A percentile compares a stretch with the other conserved stretches of the same genome.
Conservation (phyloP, 2,329 filamentous ascomycete genomes). For the Paecilomyces dactylethromorphus region DNA sequence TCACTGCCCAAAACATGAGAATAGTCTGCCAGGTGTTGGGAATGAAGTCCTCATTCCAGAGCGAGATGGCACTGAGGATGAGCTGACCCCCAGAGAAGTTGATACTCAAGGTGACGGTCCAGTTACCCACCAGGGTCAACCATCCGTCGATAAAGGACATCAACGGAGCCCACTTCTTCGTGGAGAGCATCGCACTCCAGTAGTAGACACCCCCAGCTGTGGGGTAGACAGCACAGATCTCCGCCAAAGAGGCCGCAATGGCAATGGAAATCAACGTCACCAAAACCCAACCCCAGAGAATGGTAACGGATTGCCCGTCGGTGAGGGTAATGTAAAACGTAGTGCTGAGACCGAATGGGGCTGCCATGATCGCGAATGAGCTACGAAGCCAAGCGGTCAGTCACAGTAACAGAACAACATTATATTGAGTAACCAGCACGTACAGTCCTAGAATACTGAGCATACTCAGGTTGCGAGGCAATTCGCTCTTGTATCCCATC, state of each 20-base stretch:
- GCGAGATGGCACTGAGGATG: conserved; percentile 59
- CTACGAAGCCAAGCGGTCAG: conserved; percentile 16
- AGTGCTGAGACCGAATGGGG: conserved; percentile 61
- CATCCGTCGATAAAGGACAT: conserved; percentile 66
- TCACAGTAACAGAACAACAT: conserved; percentile 11
- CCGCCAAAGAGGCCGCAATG: conserved; percentile 61
- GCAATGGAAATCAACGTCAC: conserved; percentile 57
- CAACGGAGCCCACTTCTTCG: conserved; percentile 58
- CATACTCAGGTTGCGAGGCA: conserved; percentile 63
- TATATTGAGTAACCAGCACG: conserved; percentile 12
- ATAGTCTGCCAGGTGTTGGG: conserved; percentile 65
- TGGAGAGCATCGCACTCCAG: conserved; percentile 62
- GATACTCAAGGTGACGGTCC: conserved; percentile 61
- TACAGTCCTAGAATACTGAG: conserved; percentile 60
- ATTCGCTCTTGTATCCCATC: conserved; percentile 62
- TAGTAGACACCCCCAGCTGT: conserved; percentile 67
- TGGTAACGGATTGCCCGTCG: conserved; percentile 62
- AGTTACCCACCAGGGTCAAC: conserved; percentile 67
- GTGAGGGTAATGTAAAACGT: conserved; percentile 63
- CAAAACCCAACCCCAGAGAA: conserved; percentile 64
- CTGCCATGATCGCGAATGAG: conserved; percentile 70
- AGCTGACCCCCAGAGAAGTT: conserved; percentile 68
- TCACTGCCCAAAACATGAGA: conserved; percentile 65
- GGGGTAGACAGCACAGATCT: conserved; percentile 64
- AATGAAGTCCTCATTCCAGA: conserved; percentile 64